Conservation (phyloP, 192 early-diverging fungal species). For the Backusella psychrophila region DNA sequence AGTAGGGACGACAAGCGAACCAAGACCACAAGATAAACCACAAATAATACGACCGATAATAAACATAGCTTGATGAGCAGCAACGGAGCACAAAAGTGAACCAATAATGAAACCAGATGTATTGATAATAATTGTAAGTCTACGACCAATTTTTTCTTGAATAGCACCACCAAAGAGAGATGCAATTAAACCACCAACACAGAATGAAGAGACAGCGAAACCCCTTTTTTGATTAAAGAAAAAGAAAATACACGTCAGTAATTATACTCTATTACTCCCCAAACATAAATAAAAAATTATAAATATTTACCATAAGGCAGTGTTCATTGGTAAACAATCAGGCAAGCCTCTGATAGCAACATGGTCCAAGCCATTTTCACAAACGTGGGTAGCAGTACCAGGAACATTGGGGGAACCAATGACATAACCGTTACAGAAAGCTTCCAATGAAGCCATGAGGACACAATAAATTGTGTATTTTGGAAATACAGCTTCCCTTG, state of each 20-base stretch:
- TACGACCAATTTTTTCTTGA: slow-evolving; percentile 42
- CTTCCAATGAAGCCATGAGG: slow-evolving; percentile 34
- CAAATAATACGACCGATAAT: slow-evolving; percentile 70
- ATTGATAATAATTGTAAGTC: slow-evolving; percentile 57
- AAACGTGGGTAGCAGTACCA: slow-evolving; percentile 30
- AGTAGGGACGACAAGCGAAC: slow-evolving; percentile 51
- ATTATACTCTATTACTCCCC: background rate
- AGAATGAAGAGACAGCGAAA: slow-evolving; percentile 44
- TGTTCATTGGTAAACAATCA: slow-evolving; percentile 36
- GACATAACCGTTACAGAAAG: slow-evolving; percentile 40
- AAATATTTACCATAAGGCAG: slow-evolving; percentile 19
- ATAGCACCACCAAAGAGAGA: slow-evolving; percentile 54
- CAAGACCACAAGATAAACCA: slow-evolving; percentile 74
- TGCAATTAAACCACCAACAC: slow-evolving; percentile 55
- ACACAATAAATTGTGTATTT: slow-evolving; percentile 43
- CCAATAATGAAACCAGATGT: slow-evolving; percentile 69
- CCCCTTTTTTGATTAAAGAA: slow-evolving; percentile 24
- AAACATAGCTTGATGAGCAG: slow-evolving; percentile 60
- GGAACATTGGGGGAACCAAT: slow-evolving; percentile 50
- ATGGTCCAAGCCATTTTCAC: slow-evolving; percentile 7
- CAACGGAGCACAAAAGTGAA: slow-evolving; percentile 59
- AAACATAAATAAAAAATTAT: background rate
- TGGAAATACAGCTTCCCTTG: slow-evolving; percentile 34
- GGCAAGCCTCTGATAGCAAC: slow-evolving; percentile 1
- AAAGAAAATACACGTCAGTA: background rate